Base-by-base conservation (phyloP, 441 rosid genomes). In the Croton setiger region DNA sequence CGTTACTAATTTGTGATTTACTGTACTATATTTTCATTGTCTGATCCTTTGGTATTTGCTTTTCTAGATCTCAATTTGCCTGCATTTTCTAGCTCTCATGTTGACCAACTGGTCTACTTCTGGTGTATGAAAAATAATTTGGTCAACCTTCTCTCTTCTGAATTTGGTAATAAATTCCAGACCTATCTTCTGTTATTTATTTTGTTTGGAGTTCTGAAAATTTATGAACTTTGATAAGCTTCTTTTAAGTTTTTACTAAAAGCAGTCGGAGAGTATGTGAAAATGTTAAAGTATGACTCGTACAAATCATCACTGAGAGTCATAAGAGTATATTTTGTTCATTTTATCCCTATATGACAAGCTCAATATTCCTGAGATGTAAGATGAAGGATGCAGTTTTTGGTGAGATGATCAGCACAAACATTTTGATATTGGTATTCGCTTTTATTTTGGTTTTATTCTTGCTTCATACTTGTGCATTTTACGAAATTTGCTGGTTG, bases 101-200 rank as follows among this genome's bases (percentile, higher is more conserved):
- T 61, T 56, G 14, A n/a, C 41, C 20, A 7, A 39, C 14, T 64
- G 56, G 41, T 45, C 23, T 47, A 41, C 43, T 64, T 54, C 27
- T 14, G 36, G 67, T n/a, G 7, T 57, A 17, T 47, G 62, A 72
- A 14, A 44, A 21, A 39, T 33, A 47, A 68, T 41, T 60, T 48
- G 64, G 21, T 57, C 58, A 23, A 63, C 57, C 56, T 63, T 63
- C 17, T 57, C 52, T 52, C 36, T 5, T 37, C 63, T 12, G n/a
- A 21, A 11, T 41, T 57, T 27, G 53, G 44, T 44, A 21, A 23
- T 31, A 44, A 45, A n/a, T 41, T 43, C 27, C 12, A 57, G 8
- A 37, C 0, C 31, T 27, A 27, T 27, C 8, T 37, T 37, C 17
- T 17, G 11, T 14, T 10, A 4, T 17, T 48, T 18, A 23, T 57